phyloP scores from a whole-genome alignment of 2,329 filamentous ascomycete species.

The Balansia obtecta region DNA sequence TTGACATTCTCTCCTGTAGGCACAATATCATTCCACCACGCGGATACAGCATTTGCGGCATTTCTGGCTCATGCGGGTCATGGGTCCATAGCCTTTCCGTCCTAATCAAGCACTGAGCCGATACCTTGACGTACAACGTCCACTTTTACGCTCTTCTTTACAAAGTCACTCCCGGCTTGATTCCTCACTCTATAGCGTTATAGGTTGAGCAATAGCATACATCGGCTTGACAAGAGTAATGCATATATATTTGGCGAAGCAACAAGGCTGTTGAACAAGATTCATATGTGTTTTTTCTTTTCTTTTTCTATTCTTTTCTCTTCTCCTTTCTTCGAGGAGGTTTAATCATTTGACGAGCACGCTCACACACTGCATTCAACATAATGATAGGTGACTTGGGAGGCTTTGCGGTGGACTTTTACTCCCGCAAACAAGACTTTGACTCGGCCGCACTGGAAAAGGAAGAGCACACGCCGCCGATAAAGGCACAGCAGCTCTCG shows the following conservation, averaged over 20 bases:
- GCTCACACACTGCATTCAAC: background rate
- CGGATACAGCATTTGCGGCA: constrained; percentile 78
- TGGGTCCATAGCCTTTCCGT: constrained; percentile 84
- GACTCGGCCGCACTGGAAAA: background rate
- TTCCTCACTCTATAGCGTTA: too few species aligned
- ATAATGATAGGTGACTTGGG: background rate
- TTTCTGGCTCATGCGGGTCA: constrained; percentile 66
- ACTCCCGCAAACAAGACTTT: background rate
- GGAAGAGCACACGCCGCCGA: background rate
- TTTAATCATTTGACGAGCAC: background rate
- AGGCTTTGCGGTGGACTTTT: background rate
- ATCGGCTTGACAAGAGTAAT: background rate
- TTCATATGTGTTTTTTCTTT: background rate
- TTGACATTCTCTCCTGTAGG: constrained; percentile 32
- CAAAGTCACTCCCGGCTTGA: background rate
- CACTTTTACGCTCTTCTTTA: background rate
- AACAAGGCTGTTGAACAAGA: background rate
- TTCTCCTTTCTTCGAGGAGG: background rate
- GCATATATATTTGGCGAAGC: background rate
- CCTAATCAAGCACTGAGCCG: constrained; percentile 39
- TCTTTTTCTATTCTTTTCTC: too few species aligned
- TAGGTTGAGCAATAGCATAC: background rate
- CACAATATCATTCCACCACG: constrained; percentile 80
- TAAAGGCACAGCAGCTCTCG: background rate
- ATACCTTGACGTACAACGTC: background rate